Evolutionary conservation across 208 protist species (phyloP), one percentile per base, ranked within the genome.

Genomic region (Wallacemonas sp.): DNA sequence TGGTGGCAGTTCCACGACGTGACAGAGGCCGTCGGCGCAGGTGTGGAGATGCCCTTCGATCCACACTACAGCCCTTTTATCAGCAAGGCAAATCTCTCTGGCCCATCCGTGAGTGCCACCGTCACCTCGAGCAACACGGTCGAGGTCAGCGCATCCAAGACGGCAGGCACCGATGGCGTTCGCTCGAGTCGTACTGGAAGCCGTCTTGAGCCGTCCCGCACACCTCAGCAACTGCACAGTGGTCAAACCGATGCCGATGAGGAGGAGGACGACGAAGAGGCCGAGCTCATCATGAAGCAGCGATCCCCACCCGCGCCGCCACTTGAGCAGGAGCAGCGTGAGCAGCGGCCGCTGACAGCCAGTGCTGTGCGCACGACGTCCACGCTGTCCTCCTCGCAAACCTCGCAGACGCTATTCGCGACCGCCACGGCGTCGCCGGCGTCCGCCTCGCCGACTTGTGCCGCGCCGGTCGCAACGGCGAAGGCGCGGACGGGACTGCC

Each of bases 1-100:
- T 66, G 41, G 46, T 44, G 64, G 5, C 60, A 65, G 52, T 54
- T 65, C 17, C 30, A 46, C 27, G 32, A 27, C 43, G 23, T 38
- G 21, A 41, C 52, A n/a, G 52, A 58, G 9, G 52, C 52, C 16
- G 38, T 8, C 8, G 30, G 52, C 32, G 30, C 26, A n/a, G 52
- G 52, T 4, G 52, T 58, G 36, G 52, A 58, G 52, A 58, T 58
- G 52, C 52, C 52, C 32, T 58, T 58, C n/a, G 17, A 24, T 8
- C 52, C 52, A 5, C 52, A 58, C n/a, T 58, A 58, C 29, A 58
- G 52, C 32, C 52, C 52, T 16, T 21, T 58, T 24, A 24, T 41
- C 17, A 58, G 52, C 52, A 16, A 38, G 4, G 11, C n/a, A 9
- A 5, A 12, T 14, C 52, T 39, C 52, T 58, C 52, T n/a, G 29